Evolutionary conservation across 305 asterid species (phyloP), one percentile per base, ranked within the genome.

Genomic region (Fraxinus angustifolia): DNA sequence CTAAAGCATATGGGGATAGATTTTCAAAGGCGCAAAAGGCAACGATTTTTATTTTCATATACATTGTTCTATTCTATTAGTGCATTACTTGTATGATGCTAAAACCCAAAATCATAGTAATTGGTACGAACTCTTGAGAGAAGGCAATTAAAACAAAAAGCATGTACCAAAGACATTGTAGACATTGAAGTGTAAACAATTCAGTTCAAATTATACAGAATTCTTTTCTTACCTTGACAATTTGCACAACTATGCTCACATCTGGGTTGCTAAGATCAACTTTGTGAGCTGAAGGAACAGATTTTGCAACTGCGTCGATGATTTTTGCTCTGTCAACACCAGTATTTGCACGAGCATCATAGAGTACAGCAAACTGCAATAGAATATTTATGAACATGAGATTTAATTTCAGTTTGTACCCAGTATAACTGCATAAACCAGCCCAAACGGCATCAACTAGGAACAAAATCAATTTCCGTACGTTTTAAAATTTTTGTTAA

Each of bases 331-430:
- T 85, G 76, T 93, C 94, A 31, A 95, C 84, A 56, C 99, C 99
- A 71, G 97, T 92, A 88, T 95, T 95, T 82, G 99, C 97, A 78
- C 99, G 98, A 80, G 97, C 92, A 80, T 95, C 99, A 77, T 95
- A 95, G 58, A 92, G 79, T 74, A 95, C 97, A 74, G 98, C 90
- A 84, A 89, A 95, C 99, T 93, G 91, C 84, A 85, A 79, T 68
- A 76, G 68, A 81, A 76, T 40, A 84, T 26, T 1, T 5, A 77
- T 40, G 56, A 77, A 45, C 33, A 62, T 65, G 68, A 76, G 81
- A 16, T 53, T 36, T 68, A 5, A 21, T 34, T 60, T 34, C 38
- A 68, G 40, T 65, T 65, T 65, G n/a, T 6, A 26, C 38, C 12
- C 36, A 30, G 12, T 11, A 67, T 67, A 67, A 67, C 38, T 67